phyloP scores from a whole-genome alignment of 1,139 yeast species.

The Blastobotrys elegans region DNA sequence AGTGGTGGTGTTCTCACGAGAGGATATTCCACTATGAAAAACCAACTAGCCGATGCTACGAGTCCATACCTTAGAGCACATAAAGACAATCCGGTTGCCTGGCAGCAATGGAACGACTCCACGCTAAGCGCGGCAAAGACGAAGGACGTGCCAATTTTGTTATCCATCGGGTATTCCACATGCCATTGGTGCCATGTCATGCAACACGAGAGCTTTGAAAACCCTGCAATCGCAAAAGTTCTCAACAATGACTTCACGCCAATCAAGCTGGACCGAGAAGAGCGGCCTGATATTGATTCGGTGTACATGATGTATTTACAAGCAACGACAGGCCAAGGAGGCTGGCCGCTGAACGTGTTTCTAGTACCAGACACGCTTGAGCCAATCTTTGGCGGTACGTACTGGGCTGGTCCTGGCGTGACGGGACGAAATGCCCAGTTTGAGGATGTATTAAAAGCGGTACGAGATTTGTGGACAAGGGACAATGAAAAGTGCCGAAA shows the following conservation, averaged over 20 bases:
- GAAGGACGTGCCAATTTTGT: slow-evolving; percentile 33
- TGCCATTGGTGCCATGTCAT: slow-evolving; percentile 40
- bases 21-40: slow-evolving; percentile 12
- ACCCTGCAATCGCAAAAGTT: slow-evolving; percentile 28
- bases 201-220: slow-evolving; percentile 35
- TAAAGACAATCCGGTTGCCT: slow-evolving; percentile 32
- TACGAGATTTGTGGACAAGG: slow-evolving; percentile 29
- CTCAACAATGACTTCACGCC: slow-evolving; percentile 35
- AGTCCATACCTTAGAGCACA: slow-evolving; percentile 31
- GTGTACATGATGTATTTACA: slow-evolving; percentile 38
- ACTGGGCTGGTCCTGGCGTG: slow-evolving; percentile 36
- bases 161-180: slow-evolving; percentile 38
- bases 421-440: slow-evolving; percentile 23
- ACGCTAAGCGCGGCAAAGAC: slow-evolving; percentile 32
- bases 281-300: slow-evolving; percentile 38
- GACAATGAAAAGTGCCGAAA: slow-evolving; percentile 26
- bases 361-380: slow-evolving; percentile 34
- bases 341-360: slow-evolving; percentile 41
- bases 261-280: slow-evolving; percentile 37
- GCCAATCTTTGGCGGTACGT: slow-evolving; percentile 39
- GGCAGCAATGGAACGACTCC: slow-evolving; percentile 37
- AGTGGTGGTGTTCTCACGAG: no score
- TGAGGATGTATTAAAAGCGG: slow-evolving; percentile 28
- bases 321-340: slow-evolving; percentile 37
- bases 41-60: slow-evolving; percentile 25